Conservation (phyloP, 2,329 filamentous ascomycete species). For the Sporothrix dimorphospora region DNA sequence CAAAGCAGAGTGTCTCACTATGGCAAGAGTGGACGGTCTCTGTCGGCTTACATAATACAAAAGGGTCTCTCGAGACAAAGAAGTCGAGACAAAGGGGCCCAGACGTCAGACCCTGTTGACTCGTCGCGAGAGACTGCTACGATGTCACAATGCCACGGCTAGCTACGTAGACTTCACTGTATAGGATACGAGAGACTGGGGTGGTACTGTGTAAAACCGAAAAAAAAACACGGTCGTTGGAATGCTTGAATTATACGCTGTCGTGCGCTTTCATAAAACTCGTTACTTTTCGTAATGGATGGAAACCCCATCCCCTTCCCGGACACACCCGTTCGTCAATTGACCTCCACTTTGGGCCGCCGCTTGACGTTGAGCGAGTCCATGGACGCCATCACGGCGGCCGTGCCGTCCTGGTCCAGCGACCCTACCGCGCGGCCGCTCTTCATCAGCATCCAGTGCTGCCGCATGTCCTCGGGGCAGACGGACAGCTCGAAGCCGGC, state of each 20-base stretch:
- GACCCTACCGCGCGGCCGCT: constrained; percentile 34
- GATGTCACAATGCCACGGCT: too few relatives aligned
- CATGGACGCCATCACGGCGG: constrained; percentile 28
- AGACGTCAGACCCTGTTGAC: not conserved
- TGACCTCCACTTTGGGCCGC: constrained; percentile 8
- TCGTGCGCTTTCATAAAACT: not conserved
- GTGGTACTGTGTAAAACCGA: too few relatives aligned
- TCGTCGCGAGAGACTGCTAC: not conserved
- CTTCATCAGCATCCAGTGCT: constrained; percentile 67
- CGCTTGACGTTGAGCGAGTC: constrained; percentile 1
- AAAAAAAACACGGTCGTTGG: not conserved
- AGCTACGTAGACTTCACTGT: too few relatives aligned
- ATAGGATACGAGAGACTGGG: too few relatives aligned
- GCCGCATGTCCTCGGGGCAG: constrained; percentile 60
- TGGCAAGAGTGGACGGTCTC: not conserved
- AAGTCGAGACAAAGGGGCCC: not conserved
- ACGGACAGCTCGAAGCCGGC: constrained; percentile 81
- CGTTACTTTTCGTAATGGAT: not conserved
- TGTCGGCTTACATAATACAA: constrained; percentile 11
- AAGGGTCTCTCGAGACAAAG: constrained; percentile 8
- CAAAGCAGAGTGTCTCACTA: not conserved
- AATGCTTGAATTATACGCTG: not conserved
- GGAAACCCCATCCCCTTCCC: too few relatives aligned
- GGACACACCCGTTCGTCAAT: constrained; percentile 27
- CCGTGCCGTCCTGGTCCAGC: constrained; percentile 32